These are phyloP conservation scores for Helotiales sp. DNA, from an alignment of 2,329 filamentous ascomycete species.

Conservation along the genomic window DNA sequence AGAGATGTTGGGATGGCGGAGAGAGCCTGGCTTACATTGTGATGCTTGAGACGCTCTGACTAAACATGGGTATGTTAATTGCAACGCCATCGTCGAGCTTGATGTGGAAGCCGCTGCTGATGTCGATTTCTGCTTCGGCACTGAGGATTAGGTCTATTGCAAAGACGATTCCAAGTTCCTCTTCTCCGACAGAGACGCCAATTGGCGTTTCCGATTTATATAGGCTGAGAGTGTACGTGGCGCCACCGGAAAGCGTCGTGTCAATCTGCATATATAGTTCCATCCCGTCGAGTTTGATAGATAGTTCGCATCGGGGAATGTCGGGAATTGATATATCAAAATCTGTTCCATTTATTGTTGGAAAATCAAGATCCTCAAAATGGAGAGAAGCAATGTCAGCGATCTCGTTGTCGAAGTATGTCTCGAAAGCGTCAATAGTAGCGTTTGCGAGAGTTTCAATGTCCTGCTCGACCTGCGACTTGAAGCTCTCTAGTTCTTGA, in stretches of 20 bases:
- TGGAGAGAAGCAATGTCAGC: conserved; percentile 33
- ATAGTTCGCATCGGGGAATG: conserved; percentile 44
- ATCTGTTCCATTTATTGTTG: conserved; percentile 40
- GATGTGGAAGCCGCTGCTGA: conserved; percentile 56
- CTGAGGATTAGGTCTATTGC: conserved; percentile 53
- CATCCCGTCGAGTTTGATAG: conserved; percentile 49
- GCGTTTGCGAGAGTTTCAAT: conserved; percentile 38
- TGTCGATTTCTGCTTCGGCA: conserved; percentile 46
- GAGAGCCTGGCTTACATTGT: conserved; percentile 44
- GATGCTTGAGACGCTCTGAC: conserved; percentile 47
- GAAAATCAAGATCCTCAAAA: conserved; percentile 33
- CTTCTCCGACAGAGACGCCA: conserved; percentile 42
- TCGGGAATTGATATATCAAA: conserved; percentile 45
- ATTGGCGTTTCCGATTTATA: conserved; percentile 46
- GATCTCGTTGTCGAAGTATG: not conserved
- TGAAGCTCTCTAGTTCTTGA: conserved; percentile 37
- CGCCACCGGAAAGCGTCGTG: conserved; percentile 41
- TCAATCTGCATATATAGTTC: conserved; percentile 53
- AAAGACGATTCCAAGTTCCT: conserved; percentile 48
- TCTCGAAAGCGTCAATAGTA: conserved; percentile 27
- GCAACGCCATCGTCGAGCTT: conserved; percentile 50
- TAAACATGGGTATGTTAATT: conserved; percentile 51
- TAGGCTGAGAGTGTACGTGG: conserved; percentile 49
- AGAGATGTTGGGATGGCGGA: not conserved
- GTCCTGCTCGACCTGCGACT: conserved; percentile 34